Evolutionary conservation across 257 asterid species (phyloP), one percentile per base, ranked within the genome.

Genomic region (Nicotiana noctiflora): DNA sequence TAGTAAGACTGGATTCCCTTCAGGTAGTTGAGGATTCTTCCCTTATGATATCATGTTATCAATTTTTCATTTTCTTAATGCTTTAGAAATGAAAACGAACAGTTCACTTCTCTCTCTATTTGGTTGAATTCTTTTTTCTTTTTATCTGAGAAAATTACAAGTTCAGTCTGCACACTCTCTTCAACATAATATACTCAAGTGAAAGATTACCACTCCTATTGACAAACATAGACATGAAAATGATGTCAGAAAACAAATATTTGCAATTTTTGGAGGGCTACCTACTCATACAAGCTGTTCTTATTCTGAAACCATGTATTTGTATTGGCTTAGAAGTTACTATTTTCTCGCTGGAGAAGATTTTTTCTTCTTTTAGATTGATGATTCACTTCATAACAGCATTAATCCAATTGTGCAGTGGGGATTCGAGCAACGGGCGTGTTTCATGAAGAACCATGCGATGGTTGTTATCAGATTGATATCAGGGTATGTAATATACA

Each of bases 391-490:
- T 79, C 31, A 31, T 77, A 15, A 76, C 53, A 74, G 14, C 37
- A 18, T 66, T 72, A 44, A 72, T 46, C 12, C 37, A 44, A 13
- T 46, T 72, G 66, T 76, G 52, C 82, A 95, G 98, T 95, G 98
- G 99, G 99, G 95, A 85, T 81, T 95, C 80, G 19, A 90, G 86
- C 85, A 90, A 67, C 90, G 86, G 44, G 85, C 94, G 0, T 95
- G 99, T 84, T 92, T 95, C 90, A 93, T 92, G 97, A 90, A 88
- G 57, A 93, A 93, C 82, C 98, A 95, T 23, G 89, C 84, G 0
- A 88, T 91, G 93, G 90, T 93, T 86, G 37, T 83, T 81, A 81
- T 90, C 75, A 92, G 97, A 12, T 88, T 95, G 59, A 82, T 82
- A 67, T 88, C 91, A 9, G 98, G 98, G 98, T 93, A 88, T 21